A percentile compares a stretch with the other conserved stretches of the same genome.
Evolutionary conservation across 441 rosid species (phyloP).

Genomic region (Sinapis alba): DNA sequence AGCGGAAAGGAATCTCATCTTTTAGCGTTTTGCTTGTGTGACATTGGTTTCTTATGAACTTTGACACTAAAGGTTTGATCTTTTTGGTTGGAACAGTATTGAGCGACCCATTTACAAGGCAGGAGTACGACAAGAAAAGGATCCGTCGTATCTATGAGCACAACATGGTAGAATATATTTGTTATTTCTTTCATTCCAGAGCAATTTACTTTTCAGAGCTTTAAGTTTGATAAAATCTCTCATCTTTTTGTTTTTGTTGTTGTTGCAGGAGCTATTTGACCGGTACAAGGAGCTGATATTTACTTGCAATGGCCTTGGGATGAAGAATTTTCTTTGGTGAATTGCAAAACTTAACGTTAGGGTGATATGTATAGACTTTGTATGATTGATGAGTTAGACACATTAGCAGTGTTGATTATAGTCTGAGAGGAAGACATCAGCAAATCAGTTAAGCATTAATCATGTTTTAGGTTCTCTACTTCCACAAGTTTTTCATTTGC

Average conservation of each 20-base stretch:
- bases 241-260: background rate
- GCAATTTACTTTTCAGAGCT: no score
- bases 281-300: slow-evolving; percentile 87
- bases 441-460: background rate
- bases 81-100: slow-evolving; percentile 54
- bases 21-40: background rate
- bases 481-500: background rate
- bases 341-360: slow-evolving; percentile 10
- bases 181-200: background rate
- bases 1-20: background rate
- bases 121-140: slow-evolving; percentile 78
- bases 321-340: slow-evolving; percentile 73
- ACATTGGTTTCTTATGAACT: background rate
- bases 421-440: background rate
- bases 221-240: background rate
- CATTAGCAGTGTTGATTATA: slow-evolving; percentile 3
- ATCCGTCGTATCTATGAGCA: slow-evolving; percentile 60
- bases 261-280: slow-evolving; percentile 79
- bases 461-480: background rate
- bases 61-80: slow-evolving; percentile 4
- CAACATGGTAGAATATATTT: slow-evolving; percentile 50
- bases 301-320: slow-evolving; percentile 94
- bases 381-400: slow-evolving; percentile 22
- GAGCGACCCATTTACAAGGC: slow-evolving; percentile 70
- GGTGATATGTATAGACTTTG: slow-evolving; percentile 19